Evolutionary conservation across 352 stramenopile genomes (phyloP), one percentile per base, ranked within the genome.

Genomic region (Globisporangium radiosum): DNA sequence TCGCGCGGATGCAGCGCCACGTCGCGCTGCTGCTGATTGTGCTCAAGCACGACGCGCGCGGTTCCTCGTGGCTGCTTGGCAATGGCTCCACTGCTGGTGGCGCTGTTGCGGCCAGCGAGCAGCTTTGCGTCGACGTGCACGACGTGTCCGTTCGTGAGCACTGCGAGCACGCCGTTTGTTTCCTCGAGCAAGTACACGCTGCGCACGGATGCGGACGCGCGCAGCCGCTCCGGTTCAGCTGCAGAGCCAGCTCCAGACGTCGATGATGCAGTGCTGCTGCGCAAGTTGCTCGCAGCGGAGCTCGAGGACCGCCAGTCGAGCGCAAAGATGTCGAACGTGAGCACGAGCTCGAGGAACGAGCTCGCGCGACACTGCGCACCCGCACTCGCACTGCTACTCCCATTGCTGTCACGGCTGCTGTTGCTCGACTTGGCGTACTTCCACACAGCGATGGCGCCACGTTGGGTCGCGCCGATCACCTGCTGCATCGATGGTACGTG

Each of bases 1-100:
- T 85, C 69, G 49, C 62, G 59, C 1, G 75, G 73, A 53, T 82
- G 73, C 48, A 85, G 38, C 11, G 73, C 64, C 5, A 83, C 57
- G 38, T 72, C 59, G 25, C 70, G 43, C 62, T 65, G 40, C 59
- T 62, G 17, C 60, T 66, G 11, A 36, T 64, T 71, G 25, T 70
- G 72, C 33, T 68, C 62, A 10, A 81, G 14, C 1, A 76, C 60
- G 19, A 66, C 60, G 42, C 60, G 60, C 5, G 49, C 39, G 3
- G 47, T 39, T 6, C 59, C 40, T 36, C 45, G 45, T 36, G 17
- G 14, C 10, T 50, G 45, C 17, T 50, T 36, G 6, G 15, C 57
- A 2, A 40, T 47, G 25, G 14, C 5, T 40, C 33, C 39, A 11
- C n/a, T 44, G 25, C 33, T 52, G 40, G 2, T 44, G 19, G 53